Base-by-base conservation (phyloP, 331 rosid genomes). In the Pyracantha coccinea region DNA sequence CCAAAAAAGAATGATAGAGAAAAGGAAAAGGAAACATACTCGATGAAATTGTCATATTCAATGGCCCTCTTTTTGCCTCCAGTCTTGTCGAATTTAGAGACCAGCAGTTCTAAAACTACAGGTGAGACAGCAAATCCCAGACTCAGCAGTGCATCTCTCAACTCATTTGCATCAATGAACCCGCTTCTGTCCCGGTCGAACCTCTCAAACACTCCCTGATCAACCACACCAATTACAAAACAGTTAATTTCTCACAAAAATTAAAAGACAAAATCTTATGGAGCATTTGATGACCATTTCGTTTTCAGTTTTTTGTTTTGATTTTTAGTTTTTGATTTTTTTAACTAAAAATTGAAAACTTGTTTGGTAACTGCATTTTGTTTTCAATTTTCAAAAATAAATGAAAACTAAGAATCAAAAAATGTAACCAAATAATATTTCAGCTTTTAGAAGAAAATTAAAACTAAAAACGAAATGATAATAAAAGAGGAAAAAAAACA, bases 31-130 rank as follows among this genome's bases (percentile, higher is more conserved):
- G 67, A 7, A 27, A 66, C 85, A 6, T 85, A 94, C 99, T 94
- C 99, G 5, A 94, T 94, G 89, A 92, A 94, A 66, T 92, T 94
- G 77, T 94, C 97, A 79, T 94, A 94, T 92, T 92, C 97, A 35
- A 94, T 65, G 73, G 97, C 96, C 86, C n/a, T 86, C 83, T 27
- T 75, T 73, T 76, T 80, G 75, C 99, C 99, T 63, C 97, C 99
- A 64, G 91, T 85, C 79, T 90, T 94, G 82, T 94, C 99, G 57
- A 90, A 94, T 88, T 94, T 94, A 20, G 96, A 87, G 79, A 94
- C 93, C 9, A 94, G 97, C 85, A 92, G 75, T 62, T 92, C 97
- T 88, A 94, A 80, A 17, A 94, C 93, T 58, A 50, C 47, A 3
- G 97, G 96, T 11, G 97, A 84, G 73, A 94, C 96, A 28, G 96